Evolutionary conservation across 2,329 filamentous ascomycete genomes (phyloP), one percentile per base, ranked within the genome.

Genomic region (Venturia carpophila): DNA sequence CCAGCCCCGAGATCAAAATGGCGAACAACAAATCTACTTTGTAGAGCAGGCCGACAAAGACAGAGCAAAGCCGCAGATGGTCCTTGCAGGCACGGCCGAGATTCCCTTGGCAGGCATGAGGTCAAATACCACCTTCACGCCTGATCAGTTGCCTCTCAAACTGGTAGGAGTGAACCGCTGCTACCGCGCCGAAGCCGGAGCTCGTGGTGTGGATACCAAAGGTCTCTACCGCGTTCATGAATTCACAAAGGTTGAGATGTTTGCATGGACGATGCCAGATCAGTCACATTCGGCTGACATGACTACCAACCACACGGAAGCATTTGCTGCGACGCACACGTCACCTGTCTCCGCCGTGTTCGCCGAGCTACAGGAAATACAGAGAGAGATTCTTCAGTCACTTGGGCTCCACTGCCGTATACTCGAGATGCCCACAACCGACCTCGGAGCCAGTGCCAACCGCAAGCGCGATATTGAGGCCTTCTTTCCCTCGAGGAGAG

Each of bases 201-300:
- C 92, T 0, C 83, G 93, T 47, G 94, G 94, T 39, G 87, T 89
- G 30, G 91, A 94, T 70, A 96, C 92, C 1, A 97, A 96, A 77
- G 94, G 94, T 5, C 79, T 99, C 1, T 99, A 97, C 77, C 88
- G 94, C 37, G 94, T 99, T 3, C 94, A 99, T 77, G 94, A 99
- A 77, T 99, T 99, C 77, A 96, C 92, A 37, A 99, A 99, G 75
- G 93, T 99, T 0, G 94, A 99, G 76, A 87, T 99, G 81, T 97
- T 99, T 74, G 92, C 89, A 0, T 99, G 94, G 94, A 89, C 91
- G 5, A 71, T 82, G 39, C 85, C 90, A 1, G 81, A 85, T 64
- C 21, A 34, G 19, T 58, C 52, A 15, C 39, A 2, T 24, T 41
- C 56, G 3, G 19, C 19, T 30, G 47, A 52, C 27, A 47, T 60